Evolutionary conservation across 2,329 filamentous ascomycete species (phyloP).

Genomic region (Alternaria postmessia): DNA sequence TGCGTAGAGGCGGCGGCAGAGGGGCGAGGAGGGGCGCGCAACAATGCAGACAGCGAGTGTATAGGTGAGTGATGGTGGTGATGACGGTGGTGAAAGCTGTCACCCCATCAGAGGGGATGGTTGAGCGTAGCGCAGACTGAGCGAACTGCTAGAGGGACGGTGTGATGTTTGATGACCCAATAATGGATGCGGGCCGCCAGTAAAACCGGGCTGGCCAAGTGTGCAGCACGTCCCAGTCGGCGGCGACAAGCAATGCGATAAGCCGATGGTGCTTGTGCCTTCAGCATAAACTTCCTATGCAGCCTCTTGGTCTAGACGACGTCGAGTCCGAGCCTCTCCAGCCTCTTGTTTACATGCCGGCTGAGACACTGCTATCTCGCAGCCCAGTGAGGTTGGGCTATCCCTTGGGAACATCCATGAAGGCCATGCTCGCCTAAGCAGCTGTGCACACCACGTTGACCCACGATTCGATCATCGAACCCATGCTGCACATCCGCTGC

Average conservation of each 20-base stretch:
- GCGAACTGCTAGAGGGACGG: constrained; percentile 9
- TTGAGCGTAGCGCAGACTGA: constrained; percentile 8
- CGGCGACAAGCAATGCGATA: constrained; percentile 14
- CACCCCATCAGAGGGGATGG: constrained; percentile 11
- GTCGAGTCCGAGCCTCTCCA: constrained; percentile 8
- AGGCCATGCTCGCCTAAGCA: neutral
- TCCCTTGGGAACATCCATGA: constrained; percentile 15
- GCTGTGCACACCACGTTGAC: constrained; percentile 4
- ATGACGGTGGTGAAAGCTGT: neutral
- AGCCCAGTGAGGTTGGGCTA: constrained; percentile 3
- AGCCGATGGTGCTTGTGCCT: constrained; percentile 6
- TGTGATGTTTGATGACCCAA: constrained; percentile 18
- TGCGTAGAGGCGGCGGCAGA: neutral
- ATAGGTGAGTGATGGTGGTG: constrained; percentile 13
- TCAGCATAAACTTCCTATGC: constrained; percentile 4
- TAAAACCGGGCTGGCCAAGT: constrained; percentile 10
- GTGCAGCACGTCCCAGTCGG: constrained; percentile 10
- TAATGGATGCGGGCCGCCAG: constrained; percentile 11
- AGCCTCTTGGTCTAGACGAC: neutral
- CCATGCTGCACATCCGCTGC: constrained; percentile 1
- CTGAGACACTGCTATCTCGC: constrained; percentile 13
- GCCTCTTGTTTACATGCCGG: constrained; percentile 11
- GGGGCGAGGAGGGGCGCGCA: neutral
- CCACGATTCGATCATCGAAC: constrained; percentile 4
- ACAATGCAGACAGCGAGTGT: constrained; percentile 16